Base-by-base conservation (phyloP, 345 rosid species). In the Excoecaria agallocha region DNA sequence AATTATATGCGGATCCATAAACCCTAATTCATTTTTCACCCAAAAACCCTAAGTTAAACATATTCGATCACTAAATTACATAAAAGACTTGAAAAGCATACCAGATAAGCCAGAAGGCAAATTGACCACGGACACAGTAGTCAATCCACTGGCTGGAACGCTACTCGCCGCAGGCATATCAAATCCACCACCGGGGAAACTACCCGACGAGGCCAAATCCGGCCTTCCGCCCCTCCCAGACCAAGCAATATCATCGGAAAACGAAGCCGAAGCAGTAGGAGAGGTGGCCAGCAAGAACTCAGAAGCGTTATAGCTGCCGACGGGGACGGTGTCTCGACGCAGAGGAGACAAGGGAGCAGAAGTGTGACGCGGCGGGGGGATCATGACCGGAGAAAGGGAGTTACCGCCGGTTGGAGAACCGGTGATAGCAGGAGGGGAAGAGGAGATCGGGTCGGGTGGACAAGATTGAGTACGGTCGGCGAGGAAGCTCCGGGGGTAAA, bases 381-480 rank as follows among this genome's bases (percentile, higher is more conserved):
- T 92, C 89, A 90, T 90, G 75, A 94, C 96, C 0, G 97, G 93
- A 54, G 94, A 91, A 76, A 89, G 83, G 37, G 92, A 88, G 82
- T 86, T 89, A 6, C 83, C 89, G 49, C 19, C 49, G 37, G 77
- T 13, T 52, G 93, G 84, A 20, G 90, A 86, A 73, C 75, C 76
- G 46, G 85, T 25, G 15, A 83, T 59, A 38, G 86, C 59, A 52
- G 85, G 80, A 70, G 66, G 70, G 52, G 86, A 25, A 17, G 77
- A 35, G 41, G 65, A 11, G 73, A 82, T 76, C 71, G 74, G 85
- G 77, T 25, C 78, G 20, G 82, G 81, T 63, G 89, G 86, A 6
- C 70, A 80, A 12, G 84, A 78, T 1, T 41, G 59, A 58, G 83
- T 73, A 50, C 82, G 85, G 69, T 86, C 89, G 68, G 77, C 48